Conservation (phyloP, 306 rosid species). For the Sophora flavescens region DNA sequence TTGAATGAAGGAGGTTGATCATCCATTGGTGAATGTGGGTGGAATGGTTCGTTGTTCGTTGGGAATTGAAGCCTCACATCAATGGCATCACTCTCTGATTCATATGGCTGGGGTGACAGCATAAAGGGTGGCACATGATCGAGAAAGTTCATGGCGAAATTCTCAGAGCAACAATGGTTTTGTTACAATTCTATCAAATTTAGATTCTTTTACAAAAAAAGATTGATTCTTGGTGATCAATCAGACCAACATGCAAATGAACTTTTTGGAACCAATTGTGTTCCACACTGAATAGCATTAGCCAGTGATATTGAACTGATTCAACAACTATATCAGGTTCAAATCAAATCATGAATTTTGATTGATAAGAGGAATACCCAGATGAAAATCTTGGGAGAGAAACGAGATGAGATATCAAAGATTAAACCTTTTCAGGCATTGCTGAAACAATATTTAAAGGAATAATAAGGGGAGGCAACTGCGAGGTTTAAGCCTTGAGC, state of each 20-base stretch:
- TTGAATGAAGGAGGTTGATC: constrained; percentile 59
- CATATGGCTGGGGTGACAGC: constrained; percentile 56
- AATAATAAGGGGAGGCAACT: neutral
- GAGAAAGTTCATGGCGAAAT: constrained; percentile 59
- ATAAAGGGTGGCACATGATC: constrained; percentile 56
- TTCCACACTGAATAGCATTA: neutral
- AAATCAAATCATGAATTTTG: neutral
- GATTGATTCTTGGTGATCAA: constrained; percentile 38
- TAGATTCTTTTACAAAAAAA: neutral
- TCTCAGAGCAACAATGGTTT: constrained; percentile 1
- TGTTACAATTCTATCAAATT: constrained; percentile 33
- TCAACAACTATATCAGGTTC: constrained; percentile 5
- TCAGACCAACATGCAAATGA: constrained; percentile 27
- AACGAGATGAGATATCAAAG: constrained; percentile 32
- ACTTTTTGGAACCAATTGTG: neutral
- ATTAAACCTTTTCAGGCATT: neutral
- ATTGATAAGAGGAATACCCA: constrained; percentile 11
- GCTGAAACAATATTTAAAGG: neutral
- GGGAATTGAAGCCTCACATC: constrained; percentile 67
- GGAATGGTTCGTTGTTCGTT: constrained; percentile 51
- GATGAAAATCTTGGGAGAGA: constrained; percentile 28
- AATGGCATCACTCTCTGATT: constrained; percentile 60
- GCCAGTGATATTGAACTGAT: constrained; percentile 22
- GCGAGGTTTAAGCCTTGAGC: constrained; percentile 39
- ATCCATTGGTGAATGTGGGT: constrained; percentile 47